These are phyloP conservation scores for Pseudogymnoascus sp. DNA, from an alignment of 2,329 filamentous ascomycete species.

Conservation along the genomic window DNA sequence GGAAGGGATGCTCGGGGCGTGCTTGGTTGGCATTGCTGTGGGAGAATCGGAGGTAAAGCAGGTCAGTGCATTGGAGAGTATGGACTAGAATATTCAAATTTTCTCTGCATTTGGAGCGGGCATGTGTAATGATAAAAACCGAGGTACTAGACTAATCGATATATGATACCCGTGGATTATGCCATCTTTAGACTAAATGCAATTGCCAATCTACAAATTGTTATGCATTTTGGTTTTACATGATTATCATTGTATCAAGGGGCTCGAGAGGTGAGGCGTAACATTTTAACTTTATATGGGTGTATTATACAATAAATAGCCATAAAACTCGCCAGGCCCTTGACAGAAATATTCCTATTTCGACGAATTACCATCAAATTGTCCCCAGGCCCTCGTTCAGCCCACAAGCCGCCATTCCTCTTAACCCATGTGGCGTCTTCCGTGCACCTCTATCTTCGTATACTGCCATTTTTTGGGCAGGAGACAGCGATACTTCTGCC, in stretches of 20 bases:
- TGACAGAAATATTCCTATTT: not conserved
- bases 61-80: constrained; percentile 45
- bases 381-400: too few species aligned
- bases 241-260: not conserved
- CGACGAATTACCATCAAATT: not conserved
- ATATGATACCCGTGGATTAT: constrained; percentile 10
- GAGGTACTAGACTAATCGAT: constrained; percentile 1
- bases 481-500: not conserved
- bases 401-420: not conserved
- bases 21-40: constrained; percentile 54
- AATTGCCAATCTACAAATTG: not conserved
- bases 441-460: not conserved
- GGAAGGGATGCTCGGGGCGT: constrained; percentile 57
- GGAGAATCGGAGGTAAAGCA: constrained; percentile 30
- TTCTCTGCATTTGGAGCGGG: constrained; percentile 3
- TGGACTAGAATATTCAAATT: constrained; percentile 40
- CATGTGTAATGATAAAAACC: constrained; percentile 5
- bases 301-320: not conserved
- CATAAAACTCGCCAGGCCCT: not conserved
- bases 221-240: not conserved
- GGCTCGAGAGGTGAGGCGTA: not conserved
- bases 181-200: not conserved
- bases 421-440: not conserved
- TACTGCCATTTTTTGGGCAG: not conserved
- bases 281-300: not conserved